A percentile compares a stretch with the other conserved stretches of the same genome.
Evolutionary conservation across 139 green algal genomes (phyloP).

Genomic region (Pleodorina starrii): DNA sequence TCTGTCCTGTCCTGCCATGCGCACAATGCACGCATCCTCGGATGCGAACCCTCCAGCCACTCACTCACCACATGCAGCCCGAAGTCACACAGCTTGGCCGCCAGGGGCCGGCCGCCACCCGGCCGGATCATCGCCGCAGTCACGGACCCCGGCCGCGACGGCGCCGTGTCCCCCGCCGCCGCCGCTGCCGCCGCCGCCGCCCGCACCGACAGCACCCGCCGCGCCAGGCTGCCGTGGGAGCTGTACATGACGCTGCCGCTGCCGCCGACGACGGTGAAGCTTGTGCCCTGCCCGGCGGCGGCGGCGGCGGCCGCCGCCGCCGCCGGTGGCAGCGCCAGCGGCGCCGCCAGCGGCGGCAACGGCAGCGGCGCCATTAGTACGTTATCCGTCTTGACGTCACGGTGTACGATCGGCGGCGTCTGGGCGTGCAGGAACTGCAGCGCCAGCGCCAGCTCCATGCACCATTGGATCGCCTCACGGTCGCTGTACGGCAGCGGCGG

Average conservation of each 20-base stretch:
- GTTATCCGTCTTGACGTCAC: slow-evolving; percentile 47
- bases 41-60: too few relatives aligned
- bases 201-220: slow-evolving; percentile 22
- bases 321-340: background rate
- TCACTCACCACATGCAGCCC: slow-evolving; percentile 35
- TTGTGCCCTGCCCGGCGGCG: too few relatives aligned
- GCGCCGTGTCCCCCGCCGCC: background rate
- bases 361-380: slow-evolving; percentile 16
- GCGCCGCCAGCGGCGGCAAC: background rate
- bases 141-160: background rate
- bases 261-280: background rate
- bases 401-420: slow-evolving; percentile 33
- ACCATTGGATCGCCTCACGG: slow-evolving; percentile 40
- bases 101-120: slow-evolving; percentile 2
- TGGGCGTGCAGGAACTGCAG: slow-evolving; percentile 50
- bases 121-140: background rate
- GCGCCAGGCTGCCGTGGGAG: slow-evolving; percentile 30
- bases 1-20: too few relatives aligned
- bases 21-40: too few relatives aligned
- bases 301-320: background rate
- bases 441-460: slow-evolving; percentile 46
- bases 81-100: slow-evolving; percentile 43
- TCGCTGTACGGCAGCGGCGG: slow-evolving; percentile 37
- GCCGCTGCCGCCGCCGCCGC: slow-evolving; percentile 14
- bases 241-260: background rate